phyloP scores from a whole-genome alignment of 805 yeast genomes.

The Grigorovia yakushimaensis region DNA sequence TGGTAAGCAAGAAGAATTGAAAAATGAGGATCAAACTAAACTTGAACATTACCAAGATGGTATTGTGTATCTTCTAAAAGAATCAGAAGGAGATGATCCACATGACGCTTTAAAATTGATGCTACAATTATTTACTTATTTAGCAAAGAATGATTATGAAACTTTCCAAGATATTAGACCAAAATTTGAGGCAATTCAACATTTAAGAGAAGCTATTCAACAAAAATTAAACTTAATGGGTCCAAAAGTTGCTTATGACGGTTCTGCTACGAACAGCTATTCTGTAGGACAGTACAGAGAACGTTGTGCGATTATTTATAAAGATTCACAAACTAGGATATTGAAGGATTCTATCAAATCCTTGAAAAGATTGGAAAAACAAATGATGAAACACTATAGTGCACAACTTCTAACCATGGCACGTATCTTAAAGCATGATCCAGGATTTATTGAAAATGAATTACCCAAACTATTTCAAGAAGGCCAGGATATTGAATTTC shows the following conservation, averaged over 20 bases:
- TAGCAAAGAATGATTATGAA: constrained; percentile 26
- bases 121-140: constrained; percentile 24
- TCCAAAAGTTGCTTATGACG: constrained; percentile 7
- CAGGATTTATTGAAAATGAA: constrained; percentile 37
- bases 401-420: constrained; percentile 38
- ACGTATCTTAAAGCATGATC: constrained; percentile 43
- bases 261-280: constrained; percentile 3
- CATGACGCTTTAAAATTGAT: constrained; percentile 12
- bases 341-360: constrained; percentile 35
- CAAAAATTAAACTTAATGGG: constrained; percentile 28
- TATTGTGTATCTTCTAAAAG: constrained; percentile 27
- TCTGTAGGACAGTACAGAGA: constrained; percentile 9
- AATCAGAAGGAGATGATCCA: not conserved
- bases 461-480: constrained; percentile 39
- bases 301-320: constrained; percentile 34
- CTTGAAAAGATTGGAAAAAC: constrained; percentile 43
- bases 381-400: constrained; percentile 35
- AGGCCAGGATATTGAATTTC: constrained; percentile 33
- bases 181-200: constrained; percentile 48
- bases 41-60: constrained; percentile 23
- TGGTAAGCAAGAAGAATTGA: constrained; percentile 1
- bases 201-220: constrained; percentile 44
- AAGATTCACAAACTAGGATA: constrained; percentile 38
- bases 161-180: constrained; percentile 35
- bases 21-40: not conserved